These are phyloP conservation scores for Umbelopsis isabellina DNA, from an alignment of 192 early-diverging fungal species.

Conservation along the genomic window DNA sequence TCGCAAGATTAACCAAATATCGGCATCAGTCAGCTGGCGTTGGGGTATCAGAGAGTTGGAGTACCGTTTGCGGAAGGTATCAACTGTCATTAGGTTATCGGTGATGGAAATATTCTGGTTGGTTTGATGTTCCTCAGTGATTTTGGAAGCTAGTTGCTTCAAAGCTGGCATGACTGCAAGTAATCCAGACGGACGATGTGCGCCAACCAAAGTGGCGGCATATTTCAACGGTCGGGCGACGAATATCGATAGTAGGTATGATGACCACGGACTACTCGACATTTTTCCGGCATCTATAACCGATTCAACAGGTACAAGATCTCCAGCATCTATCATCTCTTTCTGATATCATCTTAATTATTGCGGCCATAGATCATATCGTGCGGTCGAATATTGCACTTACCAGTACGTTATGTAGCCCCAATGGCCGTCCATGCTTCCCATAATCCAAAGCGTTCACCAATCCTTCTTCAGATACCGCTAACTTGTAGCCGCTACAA, in stretches of 20 bases:
- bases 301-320: constrained; percentile 15
- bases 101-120: neutral
- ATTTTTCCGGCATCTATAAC: neutral
- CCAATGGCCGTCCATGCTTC: constrained; percentile 25
- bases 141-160: constrained; percentile 5
- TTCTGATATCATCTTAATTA: neutral
- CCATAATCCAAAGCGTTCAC: constrained; percentile 17
- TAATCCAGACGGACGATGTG: neutral
- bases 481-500: neutral
- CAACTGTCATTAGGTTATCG: constrained; percentile 19
- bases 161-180: neutral
- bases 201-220: neutral
- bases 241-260: constrained; percentile 10
- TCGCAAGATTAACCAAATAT: constrained; percentile 2
- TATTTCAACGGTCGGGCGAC: constrained; percentile 6
- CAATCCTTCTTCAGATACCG: neutral
- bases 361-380: neutral
- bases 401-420: constrained; percentile 25
- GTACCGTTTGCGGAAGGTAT: constrained; percentile 10
- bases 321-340: constrained; percentile 14
- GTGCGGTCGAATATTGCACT: neutral
- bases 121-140: neutral
- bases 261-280: constrained; percentile 3
- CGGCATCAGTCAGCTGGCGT: neutral
- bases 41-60: constrained; percentile 11